Evolutionary conservation across 2,329 filamentous ascomycete genomes (phyloP).

Genomic region (Fusarium citri): DNA sequence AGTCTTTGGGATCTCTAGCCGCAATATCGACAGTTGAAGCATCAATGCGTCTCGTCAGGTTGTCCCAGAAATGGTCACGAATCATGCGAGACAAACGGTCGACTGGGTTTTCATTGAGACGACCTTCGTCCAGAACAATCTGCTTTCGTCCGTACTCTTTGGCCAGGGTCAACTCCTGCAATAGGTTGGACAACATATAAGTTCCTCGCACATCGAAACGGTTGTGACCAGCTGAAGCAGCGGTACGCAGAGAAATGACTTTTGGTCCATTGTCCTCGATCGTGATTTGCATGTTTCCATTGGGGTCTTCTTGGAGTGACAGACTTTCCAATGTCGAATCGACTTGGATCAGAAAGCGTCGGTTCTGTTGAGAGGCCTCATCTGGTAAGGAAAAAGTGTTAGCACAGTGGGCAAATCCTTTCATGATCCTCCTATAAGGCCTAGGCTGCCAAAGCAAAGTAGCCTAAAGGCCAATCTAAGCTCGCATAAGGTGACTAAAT

Average conservation of each 20-base stretch:
- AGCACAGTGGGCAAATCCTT: neutral
- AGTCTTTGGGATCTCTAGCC: conserved; percentile 92
- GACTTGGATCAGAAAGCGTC: conserved; percentile 88
- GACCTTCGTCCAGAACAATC: conserved; percentile 90
- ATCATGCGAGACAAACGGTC: conserved; percentile 88
- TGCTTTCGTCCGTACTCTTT: conserved; percentile 90
- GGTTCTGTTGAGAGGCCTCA: conserved; percentile 73
- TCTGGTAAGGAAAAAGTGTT: conserved; percentile 62
- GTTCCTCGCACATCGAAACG: conserved; percentile 92
- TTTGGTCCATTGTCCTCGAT: conserved; percentile 96
- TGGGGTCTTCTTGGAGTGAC: conserved; percentile 88
- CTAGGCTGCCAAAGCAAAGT: too few relatives aligned
- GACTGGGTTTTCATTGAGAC: conserved; percentile 95
- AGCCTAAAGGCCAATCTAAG: too few relatives aligned
- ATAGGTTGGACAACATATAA: conserved; percentile 95
- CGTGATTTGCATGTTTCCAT: conserved; percentile 95
- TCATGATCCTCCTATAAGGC: neutral
- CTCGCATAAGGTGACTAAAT: too few relatives aligned
- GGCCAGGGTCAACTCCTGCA: conserved; percentile 93
- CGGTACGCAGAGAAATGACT: conserved; percentile 85
- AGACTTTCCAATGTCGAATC: conserved; percentile 84
- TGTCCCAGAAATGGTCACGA: conserved; percentile 91
- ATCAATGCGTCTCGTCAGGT: conserved; percentile 89
- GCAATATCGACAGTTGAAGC: conserved; percentile 87
- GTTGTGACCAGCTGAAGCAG: conserved; percentile 86